phyloP scores from a whole-genome alignment of 371 early-diverging fungal species.

The Syncephalastrum contaminatum region DNA sequence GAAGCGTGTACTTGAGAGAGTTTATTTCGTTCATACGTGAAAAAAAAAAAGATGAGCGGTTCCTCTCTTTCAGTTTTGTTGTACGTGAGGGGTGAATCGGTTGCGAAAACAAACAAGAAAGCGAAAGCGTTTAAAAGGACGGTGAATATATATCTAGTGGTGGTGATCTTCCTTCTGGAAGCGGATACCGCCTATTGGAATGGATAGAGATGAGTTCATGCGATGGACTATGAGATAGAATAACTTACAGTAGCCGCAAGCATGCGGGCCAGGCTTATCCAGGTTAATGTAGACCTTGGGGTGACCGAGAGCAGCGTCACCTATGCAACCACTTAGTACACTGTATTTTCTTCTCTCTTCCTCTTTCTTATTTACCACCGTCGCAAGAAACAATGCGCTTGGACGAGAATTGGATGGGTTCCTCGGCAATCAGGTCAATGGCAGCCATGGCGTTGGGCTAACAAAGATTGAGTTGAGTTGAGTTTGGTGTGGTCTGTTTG shows the following conservation, averaged over 20 bases:
- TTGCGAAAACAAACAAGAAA: not conserved
- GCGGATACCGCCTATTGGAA: conserved; percentile 66
- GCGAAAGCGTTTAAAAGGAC: not conserved
- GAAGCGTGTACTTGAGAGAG: conserved; percentile 7
- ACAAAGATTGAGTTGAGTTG: conserved; percentile 2
- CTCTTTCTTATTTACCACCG: conserved; percentile 62
- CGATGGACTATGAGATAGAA: not conserved
- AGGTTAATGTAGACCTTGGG: conserved; percentile 94
- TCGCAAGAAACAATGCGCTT: conserved; percentile 82
- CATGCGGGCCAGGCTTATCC: conserved; percentile 68
- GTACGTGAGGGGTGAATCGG: not conserved
- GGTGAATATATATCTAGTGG: conserved; percentile 11
- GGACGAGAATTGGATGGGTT: conserved; percentile 77
- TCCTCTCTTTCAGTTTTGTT: conserved; percentile 3
- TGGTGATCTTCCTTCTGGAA: conserved; percentile 64
- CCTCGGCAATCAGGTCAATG: conserved; percentile 88
- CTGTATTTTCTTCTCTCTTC: not conserved
- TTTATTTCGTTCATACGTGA: not conserved
- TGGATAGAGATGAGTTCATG: conserved; percentile 4
- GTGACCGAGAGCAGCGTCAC: conserved; percentile 91
- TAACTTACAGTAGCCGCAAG: conserved; percentile 80
- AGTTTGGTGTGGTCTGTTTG: not conserved
- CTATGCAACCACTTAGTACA: conserved; percentile 33
- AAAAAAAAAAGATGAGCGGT: conserved; percentile 3
- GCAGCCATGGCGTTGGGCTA: conserved; percentile 92